Conservation (phyloP, 192 early-diverging fungal genomes). For the Neocallimastix lanati region DNA sequence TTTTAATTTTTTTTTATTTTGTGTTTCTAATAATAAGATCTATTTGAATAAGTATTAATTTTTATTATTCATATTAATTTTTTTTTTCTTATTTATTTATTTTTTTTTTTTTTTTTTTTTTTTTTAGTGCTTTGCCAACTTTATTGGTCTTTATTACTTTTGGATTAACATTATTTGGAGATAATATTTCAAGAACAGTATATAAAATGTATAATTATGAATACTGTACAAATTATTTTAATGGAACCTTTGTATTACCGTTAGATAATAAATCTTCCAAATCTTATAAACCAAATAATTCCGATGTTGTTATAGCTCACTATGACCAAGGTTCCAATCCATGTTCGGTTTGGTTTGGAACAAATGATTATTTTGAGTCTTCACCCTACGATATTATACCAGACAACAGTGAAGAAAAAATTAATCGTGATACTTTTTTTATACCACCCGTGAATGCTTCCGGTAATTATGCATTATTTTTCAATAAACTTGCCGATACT, state of each 20-base stretch:
- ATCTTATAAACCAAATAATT: neutral
- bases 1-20: too few relatives aligned
- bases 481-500: neutral
- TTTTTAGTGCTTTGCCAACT: too few relatives aligned
- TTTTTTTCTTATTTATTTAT: too few relatives aligned
- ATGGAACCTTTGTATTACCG: neutral
- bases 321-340: neutral
- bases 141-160: too few relatives aligned
- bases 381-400: neutral
- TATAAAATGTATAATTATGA: too few relatives aligned
- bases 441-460: neutral
- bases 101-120: too few relatives aligned
- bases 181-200: too few relatives aligned
- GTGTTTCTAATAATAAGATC: too few relatives aligned
- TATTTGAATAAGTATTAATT: too few relatives aligned
- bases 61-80: too few relatives aligned
- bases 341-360: neutral
- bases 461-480: neutral
- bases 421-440: neutral
- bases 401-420: neutral
- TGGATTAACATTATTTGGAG: too few relatives aligned
- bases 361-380: neutral
- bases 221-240: too few relatives aligned
- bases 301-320: neutral
- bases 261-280: neutral